Base-by-base conservation (phyloP, 2,329 filamentous ascomycete species). In the Penicillium brevicompactum region DNA sequence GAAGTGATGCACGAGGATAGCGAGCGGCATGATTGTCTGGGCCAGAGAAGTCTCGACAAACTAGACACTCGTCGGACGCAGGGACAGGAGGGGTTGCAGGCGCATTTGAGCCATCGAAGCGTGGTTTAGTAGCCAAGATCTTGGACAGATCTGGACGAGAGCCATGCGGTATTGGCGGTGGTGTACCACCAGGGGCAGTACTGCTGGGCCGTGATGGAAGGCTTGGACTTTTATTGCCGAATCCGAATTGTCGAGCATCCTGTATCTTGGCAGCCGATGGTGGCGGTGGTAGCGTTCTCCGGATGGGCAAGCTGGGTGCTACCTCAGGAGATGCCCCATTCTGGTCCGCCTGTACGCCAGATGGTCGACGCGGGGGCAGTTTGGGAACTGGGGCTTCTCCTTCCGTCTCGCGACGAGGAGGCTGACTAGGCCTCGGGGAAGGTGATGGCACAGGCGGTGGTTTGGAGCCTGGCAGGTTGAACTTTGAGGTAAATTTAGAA, bases 21-120 rank as follows among this genome's bases (percentile, higher is more conserved):
- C 85, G 87, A 5, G 89, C 83, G 5, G 91, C 93, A 62, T 95
- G 87, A 13, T 74, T 74, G 74, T 97, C 94, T 0, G 91, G 88
- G 0, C 76, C 86, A 6, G 90, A 92, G 74, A 95, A 97, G 75
- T 97, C 92, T 61, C 92, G 86, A 70, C 94, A 97, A 55, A 86
- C 78, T 49, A 96, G 80, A 71, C 94, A 97, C n/a, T 66, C 68
- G 13, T 59, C 65, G 16, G 62, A 51, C 14, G 60, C 47, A n/a
- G 56, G 64, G 10, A 56, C 45, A 24, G 55, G 46, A 10, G 56
- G 40, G 7, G 64, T 47, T 14, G 63, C 49, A 27, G 66, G 45
- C 2, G 53, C 40, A 11, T 51, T 51, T 4, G 67, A 66, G n/a
- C 57, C 57, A 38, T 63, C 56, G 38, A 70, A 53, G n/a, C 67